phyloP scores from a whole-genome alignment of 129 eudicot species.

The Pittosporum tobira region DNA sequence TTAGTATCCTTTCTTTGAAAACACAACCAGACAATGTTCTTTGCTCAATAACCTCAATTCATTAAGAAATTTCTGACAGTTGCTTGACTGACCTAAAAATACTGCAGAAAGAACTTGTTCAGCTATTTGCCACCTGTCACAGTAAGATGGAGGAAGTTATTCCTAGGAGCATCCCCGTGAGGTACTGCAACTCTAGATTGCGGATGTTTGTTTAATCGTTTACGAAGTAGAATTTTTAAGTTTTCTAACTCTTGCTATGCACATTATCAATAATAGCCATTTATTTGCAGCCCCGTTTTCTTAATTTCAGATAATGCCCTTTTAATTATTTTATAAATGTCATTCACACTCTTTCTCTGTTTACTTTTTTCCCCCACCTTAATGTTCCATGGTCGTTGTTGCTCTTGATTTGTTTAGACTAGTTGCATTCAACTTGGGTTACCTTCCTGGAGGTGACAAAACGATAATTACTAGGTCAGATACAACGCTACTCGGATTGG shows the following conservation, averaged over 20 bases:
- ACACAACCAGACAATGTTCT: not conserved
- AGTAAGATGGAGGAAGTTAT: constrained; percentile 74
- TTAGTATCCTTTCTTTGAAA: not conserved
- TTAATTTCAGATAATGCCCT: not conserved
- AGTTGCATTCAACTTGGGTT: constrained; percentile 96
- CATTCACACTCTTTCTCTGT: not conserved
- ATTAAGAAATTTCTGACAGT: not conserved
- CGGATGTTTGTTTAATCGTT: not conserved
- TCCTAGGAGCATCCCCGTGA: constrained; percentile 47
- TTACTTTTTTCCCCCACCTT: not conserved
- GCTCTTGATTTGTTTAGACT: constrained; percentile 33
- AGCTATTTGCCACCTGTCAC: constrained; percentile 59
- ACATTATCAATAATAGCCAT: not conserved
- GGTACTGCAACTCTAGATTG: constrained; percentile 28
- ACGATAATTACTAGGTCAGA: constrained; percentile 54
- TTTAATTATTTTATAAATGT: not conserved
- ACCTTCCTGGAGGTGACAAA: constrained; percentile 97
- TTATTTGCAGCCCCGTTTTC: not conserved
- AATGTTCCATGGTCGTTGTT: not conserved
- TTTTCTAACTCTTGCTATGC: not conserved
- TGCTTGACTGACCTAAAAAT: not conserved
- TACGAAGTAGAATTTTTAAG: too few species aligned
- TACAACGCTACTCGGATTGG: constrained; percentile 64
- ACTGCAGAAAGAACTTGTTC: constrained; percentile 58
- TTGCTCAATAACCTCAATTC: not conserved